Conservation (phyloP, 306 rosid species). For the Castanea sativa region DNA sequence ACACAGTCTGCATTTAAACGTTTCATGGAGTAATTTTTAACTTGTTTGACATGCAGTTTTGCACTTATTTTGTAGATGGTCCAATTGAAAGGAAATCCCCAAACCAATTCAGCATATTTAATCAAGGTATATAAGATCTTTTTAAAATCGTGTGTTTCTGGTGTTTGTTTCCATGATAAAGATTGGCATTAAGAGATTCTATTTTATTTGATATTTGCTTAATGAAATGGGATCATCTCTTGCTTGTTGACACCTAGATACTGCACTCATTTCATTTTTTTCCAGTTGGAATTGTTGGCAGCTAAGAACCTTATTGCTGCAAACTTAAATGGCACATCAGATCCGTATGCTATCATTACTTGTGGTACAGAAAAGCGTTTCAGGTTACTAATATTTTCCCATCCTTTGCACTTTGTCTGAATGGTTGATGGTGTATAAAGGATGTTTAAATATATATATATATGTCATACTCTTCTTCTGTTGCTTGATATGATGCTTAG, state of each 20-base stretch:
- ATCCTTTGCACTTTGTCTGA: not conserved
- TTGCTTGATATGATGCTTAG: not conserved
- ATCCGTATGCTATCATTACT: constrained; percentile 91
- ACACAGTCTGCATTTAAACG: constrained; percentile 5
- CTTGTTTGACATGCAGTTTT: constrained; percentile 86
- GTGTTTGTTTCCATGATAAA: not conserved
- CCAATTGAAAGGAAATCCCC: constrained; percentile 57
- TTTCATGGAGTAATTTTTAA: constrained; percentile 52
- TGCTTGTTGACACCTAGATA: constrained; percentile 10
- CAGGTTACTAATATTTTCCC: constrained; percentile 48
- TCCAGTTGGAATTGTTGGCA: constrained; percentile 93
- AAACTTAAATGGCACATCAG: constrained; percentile 94
- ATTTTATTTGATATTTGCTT: constrained; percentile 7
- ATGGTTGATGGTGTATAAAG: not conserved
- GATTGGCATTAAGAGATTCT: not conserved
- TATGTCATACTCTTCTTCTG: not conserved
- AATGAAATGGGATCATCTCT: constrained; percentile 7
- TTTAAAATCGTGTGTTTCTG: constrained; percentile 16
- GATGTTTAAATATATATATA: not conserved
- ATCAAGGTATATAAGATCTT: constrained; percentile 63
- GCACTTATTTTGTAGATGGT: constrained; percentile 84
- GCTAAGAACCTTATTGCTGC: constrained; percentile 95
- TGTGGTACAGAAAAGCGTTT: constrained; percentile 90
- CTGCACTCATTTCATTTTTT: constrained; percentile 11
- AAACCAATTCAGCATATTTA: constrained; percentile 58